These are phyloP conservation scores for Elongisporangium undulatum DNA, from an alignment of 352 stramenopile genomes.

Conservation along the genomic window DNA sequence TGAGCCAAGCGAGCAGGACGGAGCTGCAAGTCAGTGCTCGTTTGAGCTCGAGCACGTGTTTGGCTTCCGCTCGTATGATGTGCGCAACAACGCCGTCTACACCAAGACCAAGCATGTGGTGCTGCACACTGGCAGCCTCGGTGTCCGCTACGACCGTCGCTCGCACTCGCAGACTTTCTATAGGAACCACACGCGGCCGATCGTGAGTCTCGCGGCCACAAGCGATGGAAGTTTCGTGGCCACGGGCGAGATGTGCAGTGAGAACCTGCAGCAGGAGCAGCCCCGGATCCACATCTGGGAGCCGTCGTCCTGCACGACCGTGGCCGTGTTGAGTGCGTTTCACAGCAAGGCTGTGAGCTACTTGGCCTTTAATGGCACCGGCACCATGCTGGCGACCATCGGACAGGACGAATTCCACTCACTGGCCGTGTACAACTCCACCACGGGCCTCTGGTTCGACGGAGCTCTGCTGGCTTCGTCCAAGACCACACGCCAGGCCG, in stretches of 20 bases:
- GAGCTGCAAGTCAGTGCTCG: conserved; percentile 17
- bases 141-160: conserved; percentile 68
- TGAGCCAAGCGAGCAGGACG: conserved; percentile 36
- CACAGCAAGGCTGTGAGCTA: conserved; percentile 66
- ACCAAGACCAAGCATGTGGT: conserved; percentile 62
- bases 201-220: conserved; percentile 43
- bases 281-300: conserved; percentile 78
- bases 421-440: conserved; percentile 59
- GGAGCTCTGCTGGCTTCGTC: conserved; percentile 42
- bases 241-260: conserved; percentile 65
- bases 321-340: conserved; percentile 54
- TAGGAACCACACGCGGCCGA: conserved; percentile 41
- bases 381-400: conserved; percentile 49
- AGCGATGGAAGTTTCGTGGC: conserved; percentile 55
- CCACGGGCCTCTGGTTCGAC: conserved; percentile 59
- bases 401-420: conserved; percentile 78
- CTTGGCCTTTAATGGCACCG: conserved; percentile 43
- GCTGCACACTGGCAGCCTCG: conserved; percentile 53
- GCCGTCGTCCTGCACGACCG: conserved; percentile 39
- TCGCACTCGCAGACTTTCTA: conserved; percentile 72
- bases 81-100: conserved; percentile 57
- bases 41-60: conserved; percentile 75
- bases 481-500: conserved; percentile 40
- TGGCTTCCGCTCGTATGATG: conserved; percentile 49
- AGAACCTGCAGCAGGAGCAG: conserved; percentile 44